Evolutionary conservation across 2,329 filamentous ascomycete species (phyloP), one percentile per base, ranked within the genome.

Genomic region (Botrytis squamosa): DNA sequence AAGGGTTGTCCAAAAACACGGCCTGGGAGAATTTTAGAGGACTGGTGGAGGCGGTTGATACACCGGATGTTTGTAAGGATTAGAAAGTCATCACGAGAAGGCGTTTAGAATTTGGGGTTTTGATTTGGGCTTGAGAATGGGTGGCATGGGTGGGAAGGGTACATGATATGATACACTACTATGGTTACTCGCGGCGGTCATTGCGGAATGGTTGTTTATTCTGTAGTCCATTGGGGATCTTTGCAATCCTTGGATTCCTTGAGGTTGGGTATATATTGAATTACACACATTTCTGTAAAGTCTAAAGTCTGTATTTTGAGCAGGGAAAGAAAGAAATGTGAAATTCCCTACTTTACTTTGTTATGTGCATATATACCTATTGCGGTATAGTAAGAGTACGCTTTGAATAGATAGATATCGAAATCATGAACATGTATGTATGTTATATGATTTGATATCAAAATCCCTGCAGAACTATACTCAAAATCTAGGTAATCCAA

Each of bases 1-100:
- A 52, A 29, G 16, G 12, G 4, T 68, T 75, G 14, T 59, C 73
- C 8, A 63, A 65, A 40, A 55, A 62, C 6, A 33, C 55, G 16
- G 44, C 67, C 8, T 68, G 65, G 66, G 29, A n/a, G 3, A 62
- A 74, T 14, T 74, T 71, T 55, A 67, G 70, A 44, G 25, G 49
- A 16, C 62, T 75, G 29, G 60, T 63, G 14, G 63, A 66, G 57
- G 57, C 42, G 16, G 49, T 57, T n/a, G 71, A 70, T 46, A 33
- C 14, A 25, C n/a, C 36, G 7, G n/a, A 22, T 22, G 6, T 14
- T 44, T 57, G n/a, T 5, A 5, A 29, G 5, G n/a, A 33, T 16
- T 57, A 16, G n/a, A 16, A 57, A 69, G 12, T 38, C 16, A 57
- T 6, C n/a, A 29, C n/a, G 52, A 22, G 22, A 52, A 57, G 66